Base-by-base conservation (phyloP, 2,329 filamentous ascomycete species). In the Cladorrhinum sp. region DNA sequence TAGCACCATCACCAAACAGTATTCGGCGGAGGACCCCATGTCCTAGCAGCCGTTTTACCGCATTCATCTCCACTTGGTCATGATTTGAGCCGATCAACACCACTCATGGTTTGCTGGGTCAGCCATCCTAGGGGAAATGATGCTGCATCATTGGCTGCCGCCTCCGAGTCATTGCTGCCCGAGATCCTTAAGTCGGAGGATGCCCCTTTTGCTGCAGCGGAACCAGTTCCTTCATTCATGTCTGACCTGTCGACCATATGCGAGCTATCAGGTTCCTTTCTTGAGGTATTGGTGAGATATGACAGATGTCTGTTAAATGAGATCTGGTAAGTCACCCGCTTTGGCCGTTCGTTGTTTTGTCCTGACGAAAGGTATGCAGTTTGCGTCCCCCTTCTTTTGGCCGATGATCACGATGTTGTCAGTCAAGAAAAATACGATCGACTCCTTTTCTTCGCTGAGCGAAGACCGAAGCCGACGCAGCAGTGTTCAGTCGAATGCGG, bases 11-110 rank as follows among this genome's bases (percentile, higher is more conserved):
- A 12, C 26, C 58, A 60, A 60, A 60, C 52, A 50, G 58, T 28
- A 39, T 26, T 3, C 3, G 6, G 16, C 18, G 16, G n/a, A 46
- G 10, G n/a, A 46, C 16, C 16, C 50, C 33, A 50, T 48, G 12
- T 33, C 50, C 50, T 21, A 28, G 23, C 39, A 26, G 24, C 42
- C 42, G 42, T 46, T 46, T 46, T 46, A 4, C 42, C 42, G 42
- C 42, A 20, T 36, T 33, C 49, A 59, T 64, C 58, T 56, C 63
- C 63, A 59, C 61, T 56, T 57, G 53, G 21, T 60, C 58, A n/a
- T 59, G 33, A 24, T 42, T 55, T 30, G 26, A 30, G 54, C 57
- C 24, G 21, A 49, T 39, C 54, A 57, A 30, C 39, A 28, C 39
- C 54, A 48, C 20, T 30, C 54, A 53, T n/a, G 8, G 54, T 51